These are phyloP conservation scores for Neurospora cerealis DNA, from an alignment of 495 filamentous ascomycete genomes.

Conservation along the genomic window DNA sequence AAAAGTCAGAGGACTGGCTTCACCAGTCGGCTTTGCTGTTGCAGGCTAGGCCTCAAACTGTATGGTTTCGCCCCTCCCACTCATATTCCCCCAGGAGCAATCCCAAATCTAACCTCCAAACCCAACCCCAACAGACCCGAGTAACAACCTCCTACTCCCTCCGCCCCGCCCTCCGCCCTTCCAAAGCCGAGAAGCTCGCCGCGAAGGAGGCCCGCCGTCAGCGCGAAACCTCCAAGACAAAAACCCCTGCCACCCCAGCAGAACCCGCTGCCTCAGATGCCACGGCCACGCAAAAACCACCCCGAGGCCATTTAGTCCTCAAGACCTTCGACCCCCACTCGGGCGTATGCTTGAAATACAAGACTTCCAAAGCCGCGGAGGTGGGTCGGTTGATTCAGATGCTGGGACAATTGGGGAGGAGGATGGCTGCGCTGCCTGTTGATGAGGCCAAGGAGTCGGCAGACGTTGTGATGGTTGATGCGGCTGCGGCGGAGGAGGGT, in stretches of 20 bases:
- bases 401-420: slow-evolving; percentile 55
- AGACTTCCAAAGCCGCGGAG: slow-evolving; percentile 82
- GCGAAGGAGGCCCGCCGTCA: not conserved
- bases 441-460: slow-evolving; percentile 20
- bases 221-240: not conserved
- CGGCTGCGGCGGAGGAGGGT: not conserved
- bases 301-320: slow-evolving; percentile 58
- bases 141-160: slow-evolving; percentile 82
- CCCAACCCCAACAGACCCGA: slow-evolving; percentile 44
- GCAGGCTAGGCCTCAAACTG: slow-evolving; percentile 36
- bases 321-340: slow-evolving; percentile 84
- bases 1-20: slow-evolving; percentile 45
- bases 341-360: slow-evolving; percentile 80
- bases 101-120: not conserved
- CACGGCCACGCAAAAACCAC: slow-evolving; percentile 8
- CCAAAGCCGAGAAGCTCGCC: slow-evolving; percentile 13
- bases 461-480: slow-evolving; percentile 10
- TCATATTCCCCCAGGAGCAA: too few species aligned
- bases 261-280: slow-evolving; percentile 8
- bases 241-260: not conserved
- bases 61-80: slow-evolving; percentile 16
- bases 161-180: slow-evolving; percentile 28
- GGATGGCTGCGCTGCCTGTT: slow-evolving; percentile 49
- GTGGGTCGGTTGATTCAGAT: slow-evolving; percentile 70
- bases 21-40: slow-evolving; percentile 39